Base-by-base conservation (phyloP, 2,329 filamentous ascomycete genomes). In the Exophiala mesophila region DNA sequence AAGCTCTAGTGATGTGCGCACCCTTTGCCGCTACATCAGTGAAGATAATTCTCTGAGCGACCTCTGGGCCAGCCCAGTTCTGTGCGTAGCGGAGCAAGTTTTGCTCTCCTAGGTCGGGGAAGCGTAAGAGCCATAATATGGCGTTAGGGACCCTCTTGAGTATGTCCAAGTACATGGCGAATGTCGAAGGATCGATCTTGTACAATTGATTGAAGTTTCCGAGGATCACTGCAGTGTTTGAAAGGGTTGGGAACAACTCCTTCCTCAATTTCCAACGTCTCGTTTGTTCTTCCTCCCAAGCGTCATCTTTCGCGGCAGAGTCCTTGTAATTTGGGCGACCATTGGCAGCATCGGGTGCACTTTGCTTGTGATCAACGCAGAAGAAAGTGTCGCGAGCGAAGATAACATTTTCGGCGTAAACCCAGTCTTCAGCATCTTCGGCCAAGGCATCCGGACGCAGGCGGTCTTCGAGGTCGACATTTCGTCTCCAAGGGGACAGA, bases 181-280 rank as follows among this genome's bases (percentile, higher is more conserved):
- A 97, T 5, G 88, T 96, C 3, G 88, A 94, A 2, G 92, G 92
- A 55, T 98, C 92, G 65, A 98, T 97, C 80, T 98, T 98, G 70
- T 98, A 98, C 21, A 98, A 72, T 63, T 98, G 92, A 60, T 98
- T 98, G 67, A 98, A 98, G 64, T 98, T 98, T 5, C 88, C 92
- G 45, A 98, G 75, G 56, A 98, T 96, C 56, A 98, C 81, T 15
- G 80, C 77, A 60, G 95, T 83, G 57, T 97, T 85, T 2, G 80
- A 71, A 9, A 98, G 70, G 13, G 77, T 73, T 0, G 92, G 92
- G 57, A 98, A 98, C 28, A 98, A 67, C 56, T 94, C 82, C 59
- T 89, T 94, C 20, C 92, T 83, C 88, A 97, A 95, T 53, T 78
- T 74, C 90, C 92, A 97, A 50, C 92, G 77, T 44, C 83, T 77